Evolutionary conservation across 164 flowering plant genomes (phyloP), one percentile per base, ranked within the genome.

Genomic region (Tinospora cordifolia): DNA sequence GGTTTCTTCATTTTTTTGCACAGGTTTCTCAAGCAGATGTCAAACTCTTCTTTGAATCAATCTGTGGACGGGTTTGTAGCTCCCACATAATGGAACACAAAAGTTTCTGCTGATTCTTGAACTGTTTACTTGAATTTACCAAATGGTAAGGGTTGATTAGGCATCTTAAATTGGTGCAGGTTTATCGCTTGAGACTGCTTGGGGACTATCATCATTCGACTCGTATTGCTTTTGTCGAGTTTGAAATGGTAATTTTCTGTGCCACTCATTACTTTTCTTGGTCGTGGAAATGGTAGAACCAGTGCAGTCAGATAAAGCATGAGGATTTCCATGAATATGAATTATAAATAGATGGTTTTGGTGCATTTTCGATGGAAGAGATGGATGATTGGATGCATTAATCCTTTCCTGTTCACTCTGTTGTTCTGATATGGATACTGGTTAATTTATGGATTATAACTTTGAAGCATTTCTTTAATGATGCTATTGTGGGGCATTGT

Each of bases 191-290:
- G 80, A 86, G 92, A 85, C 79, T 90, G 64, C 87, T 90, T 0
- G 93, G 93, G 63, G 96, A 90, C 79, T 84, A 86, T 75, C 88
- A 81, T 62, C 96, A 88, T 74, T 84, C 87, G 19, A 90, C 96
- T 41, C 89, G 96, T 38, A 88, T 88, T 81, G 91, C 91, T 69
- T 88, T 90, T 83, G 93, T 90, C 38, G 96, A 90, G 83, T 90
- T 90, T 76, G 82, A 84, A 39, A 75, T 83, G 91, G 96, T 90
- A 80, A 57, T 24, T 65, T 36, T 40, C 64, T 58, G 12, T 10
- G 19, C 41, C 39, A 27, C 13, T 15, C 59, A 67, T 75, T 10
- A 47, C 69, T 44, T 30, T 34, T 3, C 59, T 21, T 54, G n/a
- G 25, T 8, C 24, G 1, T 21, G 60, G n/a, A 54, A 54, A 54